A percentile compares a stretch with the other conserved stretches of the same genome.
phyloP scores from a whole-genome alignment of 1,284 basidiomycete genomes.

The Cryptococcus sp. region DNA sequence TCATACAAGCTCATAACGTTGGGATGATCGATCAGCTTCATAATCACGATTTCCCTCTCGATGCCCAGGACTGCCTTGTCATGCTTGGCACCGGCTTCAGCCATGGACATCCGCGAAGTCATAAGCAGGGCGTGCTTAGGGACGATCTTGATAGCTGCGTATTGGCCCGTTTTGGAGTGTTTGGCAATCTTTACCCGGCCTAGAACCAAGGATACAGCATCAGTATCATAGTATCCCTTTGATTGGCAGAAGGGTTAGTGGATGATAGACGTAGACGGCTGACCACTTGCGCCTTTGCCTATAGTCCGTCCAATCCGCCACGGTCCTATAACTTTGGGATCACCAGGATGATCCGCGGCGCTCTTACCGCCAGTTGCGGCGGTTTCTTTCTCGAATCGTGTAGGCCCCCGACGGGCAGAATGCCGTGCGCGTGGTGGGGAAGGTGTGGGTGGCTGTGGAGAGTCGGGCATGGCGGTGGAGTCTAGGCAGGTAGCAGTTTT shows the following conservation, averaged over 20 bases:
- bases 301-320: constrained; percentile 94
- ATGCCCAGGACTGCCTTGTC: constrained; percentile 85
- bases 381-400: constrained; percentile 38
- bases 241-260: not conserved
- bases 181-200: constrained; percentile 87
- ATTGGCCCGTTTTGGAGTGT: constrained; percentile 80
- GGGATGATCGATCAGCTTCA: constrained; percentile 96
- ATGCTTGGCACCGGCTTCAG: constrained; percentile 59
- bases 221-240: not conserved
- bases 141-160: constrained; percentile 94
- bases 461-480: constrained; percentile 6
- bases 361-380: constrained; percentile 36
- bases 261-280: constrained; percentile 28
- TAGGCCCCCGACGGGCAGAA: constrained; percentile 22
- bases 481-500: not conserved
- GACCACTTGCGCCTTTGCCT: constrained; percentile 86
- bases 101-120: constrained; percentile 67
- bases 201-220: constrained; percentile 40
- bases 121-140: constrained; percentile 73
- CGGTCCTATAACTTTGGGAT: constrained; percentile 68
- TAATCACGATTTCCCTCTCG: constrained; percentile 95
- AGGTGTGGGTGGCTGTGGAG: constrained; percentile 24
- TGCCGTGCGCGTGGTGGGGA: constrained; percentile 30
- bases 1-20: constrained; percentile 92
- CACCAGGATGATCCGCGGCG: constrained; percentile 41